phyloP scores from a whole-genome alignment of 208 protist species.

The Strigomonas galati region DNA sequence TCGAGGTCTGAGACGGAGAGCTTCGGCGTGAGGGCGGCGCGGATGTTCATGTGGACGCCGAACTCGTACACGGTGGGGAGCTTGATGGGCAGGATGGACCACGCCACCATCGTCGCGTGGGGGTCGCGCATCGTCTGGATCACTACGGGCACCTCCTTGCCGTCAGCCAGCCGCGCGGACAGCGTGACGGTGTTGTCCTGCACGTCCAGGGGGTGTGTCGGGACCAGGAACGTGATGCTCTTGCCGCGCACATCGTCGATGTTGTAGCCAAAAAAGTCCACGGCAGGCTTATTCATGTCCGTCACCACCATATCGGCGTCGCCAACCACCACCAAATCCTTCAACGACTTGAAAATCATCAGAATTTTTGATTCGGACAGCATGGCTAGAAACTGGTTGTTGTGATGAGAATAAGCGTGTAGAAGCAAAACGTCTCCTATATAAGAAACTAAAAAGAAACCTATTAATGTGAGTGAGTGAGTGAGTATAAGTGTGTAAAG shows the following conservation, averaged over 20 bases:
- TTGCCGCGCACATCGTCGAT: conserved; percentile 74
- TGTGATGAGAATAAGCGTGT: not conserved
- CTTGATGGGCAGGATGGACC: conserved; percentile 76
- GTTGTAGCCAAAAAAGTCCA: conserved; percentile 76
- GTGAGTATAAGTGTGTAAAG: not conserved
- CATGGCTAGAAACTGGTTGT: conserved; percentile 22
- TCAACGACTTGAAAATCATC: conserved; percentile 84
- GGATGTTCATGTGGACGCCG: conserved; percentile 86
- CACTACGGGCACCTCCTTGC: conserved; percentile 66
- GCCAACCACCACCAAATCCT: conserved; percentile 86
- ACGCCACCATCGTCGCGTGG: conserved; percentile 84
- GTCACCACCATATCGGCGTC: conserved; percentile 89
- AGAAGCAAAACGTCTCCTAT: not conserved
- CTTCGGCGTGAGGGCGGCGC: conserved; percentile 82
- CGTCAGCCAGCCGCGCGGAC: conserved; percentile 55
- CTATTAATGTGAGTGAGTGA: not conserved
- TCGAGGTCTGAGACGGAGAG: conserved; percentile 85
- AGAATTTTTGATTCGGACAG: conserved; percentile 76
- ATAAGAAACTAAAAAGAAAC: not conserved
- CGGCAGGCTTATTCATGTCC: conserved; percentile 78
- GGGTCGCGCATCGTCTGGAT: conserved; percentile 86
- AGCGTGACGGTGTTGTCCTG: conserved; percentile 80
- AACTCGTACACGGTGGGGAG: conserved; percentile 85
- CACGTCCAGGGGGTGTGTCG: conserved; percentile 79
- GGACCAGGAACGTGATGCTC: conserved; percentile 87